Conservation (phyloP, 495 filamentous ascomycete genomes). For the Penicillium cinerascens region DNA sequence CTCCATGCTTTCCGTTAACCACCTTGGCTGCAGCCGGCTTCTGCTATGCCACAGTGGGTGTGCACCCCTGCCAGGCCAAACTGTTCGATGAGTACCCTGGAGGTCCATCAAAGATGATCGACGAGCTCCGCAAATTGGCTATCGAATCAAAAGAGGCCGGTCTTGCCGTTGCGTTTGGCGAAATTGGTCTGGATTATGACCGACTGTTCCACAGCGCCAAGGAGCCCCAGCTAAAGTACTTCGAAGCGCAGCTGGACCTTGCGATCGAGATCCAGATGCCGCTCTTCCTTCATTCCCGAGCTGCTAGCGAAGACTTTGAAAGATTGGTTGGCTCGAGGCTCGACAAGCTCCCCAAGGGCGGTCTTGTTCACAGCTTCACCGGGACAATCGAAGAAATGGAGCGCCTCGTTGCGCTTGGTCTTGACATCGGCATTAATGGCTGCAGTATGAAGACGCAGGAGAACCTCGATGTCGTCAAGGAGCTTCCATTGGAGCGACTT, state of each 20-base stretch:
- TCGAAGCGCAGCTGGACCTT: conserved; percentile 73
- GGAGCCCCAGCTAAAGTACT: conserved; percentile 79
- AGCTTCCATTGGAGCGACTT: conserved; percentile 66
- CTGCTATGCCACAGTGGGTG: conserved; percentile 84
- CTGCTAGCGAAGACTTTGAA: conserved; percentile 79
- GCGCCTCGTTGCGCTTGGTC: conserved; percentile 66
- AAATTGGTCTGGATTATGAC: conserved; percentile 96
- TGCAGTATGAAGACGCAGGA: conserved; percentile 91
- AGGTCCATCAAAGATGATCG: conserved; percentile 54
- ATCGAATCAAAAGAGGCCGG: conserved; percentile 41
- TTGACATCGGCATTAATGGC: conserved; percentile 86
- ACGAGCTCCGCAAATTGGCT: conserved; percentile 58
- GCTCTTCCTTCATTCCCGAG: conserved; percentile 85
- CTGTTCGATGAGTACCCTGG: conserved; percentile 60
- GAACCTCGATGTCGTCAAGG: conserved; percentile 75
- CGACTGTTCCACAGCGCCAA: conserved; percentile 72
- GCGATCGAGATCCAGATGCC: conserved; percentile 76
- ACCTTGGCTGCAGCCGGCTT: conserved; percentile 56
- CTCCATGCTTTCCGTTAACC: not conserved
- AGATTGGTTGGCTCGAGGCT: conserved; percentile 52
- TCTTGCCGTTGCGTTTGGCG: conserved; percentile 78
- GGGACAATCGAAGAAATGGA: conserved; percentile 80
- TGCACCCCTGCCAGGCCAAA: conserved; percentile 81
- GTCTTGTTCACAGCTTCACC: conserved; percentile 88
- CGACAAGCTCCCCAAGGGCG: conserved; percentile 59